These are phyloP conservation scores for Escallonia herrerae DNA, from an alignment of 129 eudicot species.

Conservation along the genomic window DNA sequence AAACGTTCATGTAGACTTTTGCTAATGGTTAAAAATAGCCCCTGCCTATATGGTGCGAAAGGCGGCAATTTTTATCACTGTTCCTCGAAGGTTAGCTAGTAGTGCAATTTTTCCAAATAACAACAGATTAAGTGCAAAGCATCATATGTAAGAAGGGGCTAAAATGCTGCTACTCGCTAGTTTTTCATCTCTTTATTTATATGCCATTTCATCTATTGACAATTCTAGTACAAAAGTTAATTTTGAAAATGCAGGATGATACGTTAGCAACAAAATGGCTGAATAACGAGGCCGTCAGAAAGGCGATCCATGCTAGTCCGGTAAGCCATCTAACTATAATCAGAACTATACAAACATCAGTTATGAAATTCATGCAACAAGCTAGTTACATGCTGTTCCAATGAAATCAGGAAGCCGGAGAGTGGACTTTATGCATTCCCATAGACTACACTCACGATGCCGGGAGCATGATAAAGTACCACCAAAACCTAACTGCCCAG, in stretches of 20 bases:
- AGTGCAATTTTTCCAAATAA: too few relatives aligned
- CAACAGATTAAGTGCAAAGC: too few relatives aligned
- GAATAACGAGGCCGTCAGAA: slow-evolving; percentile 33
- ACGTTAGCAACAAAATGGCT: slow-evolving; percentile 42
- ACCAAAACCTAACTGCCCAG: slow-evolving; percentile 31
- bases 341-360: not conserved
- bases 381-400: not conserved
- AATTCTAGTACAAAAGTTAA: too few relatives aligned
- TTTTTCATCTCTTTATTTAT: too few relatives aligned
- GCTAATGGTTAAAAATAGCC: too few relatives aligned
- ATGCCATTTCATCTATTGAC: too few relatives aligned
- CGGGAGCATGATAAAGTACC: slow-evolving; percentile 59
- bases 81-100: too few relatives aligned
- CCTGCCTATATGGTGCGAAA: too few relatives aligned
- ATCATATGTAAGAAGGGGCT: too few relatives aligned
- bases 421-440: slow-evolving; percentile 28
- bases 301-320: slow-evolving; percentile 38
- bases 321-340: slow-evolving; percentile 9
- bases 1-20: too few relatives aligned
- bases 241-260: slow-evolving; percentile 30
- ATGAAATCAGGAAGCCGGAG: slow-evolving; percentile 21
- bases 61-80: too few relatives aligned
- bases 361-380: not conserved
- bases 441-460: slow-evolving; percentile 23
- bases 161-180: too few relatives aligned